A percentile compares a stretch with the other conserved stretches of the same genome.
These are phyloP conservation scores for Luvunga scandens DNA, from an alignment of 345 rosid species.

Conservation along the genomic window DNA sequence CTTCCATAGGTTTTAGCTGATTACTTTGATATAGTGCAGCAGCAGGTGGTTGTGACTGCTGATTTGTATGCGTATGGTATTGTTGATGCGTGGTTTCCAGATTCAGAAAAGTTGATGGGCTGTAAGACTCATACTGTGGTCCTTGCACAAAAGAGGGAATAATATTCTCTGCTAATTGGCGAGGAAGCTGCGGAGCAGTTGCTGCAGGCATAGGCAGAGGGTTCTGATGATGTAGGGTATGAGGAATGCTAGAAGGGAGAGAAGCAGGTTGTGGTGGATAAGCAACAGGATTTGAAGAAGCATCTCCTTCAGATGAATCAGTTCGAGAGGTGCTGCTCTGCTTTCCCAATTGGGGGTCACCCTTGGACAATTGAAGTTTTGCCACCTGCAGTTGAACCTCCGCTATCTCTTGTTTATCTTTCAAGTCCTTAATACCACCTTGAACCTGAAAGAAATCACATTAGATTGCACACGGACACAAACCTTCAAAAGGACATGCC, in stretches of 20 bases:
- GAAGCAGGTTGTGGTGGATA: slow-evolving; percentile 20
- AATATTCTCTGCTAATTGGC: slow-evolving; percentile 17
- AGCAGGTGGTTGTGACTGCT: slow-evolving; percentile 21
- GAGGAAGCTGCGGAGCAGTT: slow-evolving; percentile 30
- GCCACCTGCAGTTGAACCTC: slow-evolving; percentile 37
- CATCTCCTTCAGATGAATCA: slow-evolving; percentile 17
- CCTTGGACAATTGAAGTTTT: slow-evolving; percentile 34
- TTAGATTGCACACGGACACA: not conserved
- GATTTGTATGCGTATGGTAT: slow-evolving; percentile 11
- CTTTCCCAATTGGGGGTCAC: slow-evolving; percentile 19
- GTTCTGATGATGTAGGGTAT: slow-evolving; percentile 18
- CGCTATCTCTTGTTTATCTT: slow-evolving; percentile 62
- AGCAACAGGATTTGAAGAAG: slow-evolving; percentile 8
- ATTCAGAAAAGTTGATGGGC: slow-evolving; percentile 5
- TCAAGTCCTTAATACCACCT: slow-evolving; percentile 42
- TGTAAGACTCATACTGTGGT: slow-evolving; percentile 16
- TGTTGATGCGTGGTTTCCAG: slow-evolving; percentile 14
- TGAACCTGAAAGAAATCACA: slow-evolving; percentile 36
- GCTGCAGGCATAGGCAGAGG: slow-evolving; percentile 20
- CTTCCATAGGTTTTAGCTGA: slow-evolving; percentile 5
- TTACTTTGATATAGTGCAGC: slow-evolving; percentile 19
- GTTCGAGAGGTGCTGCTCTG: slow-evolving; percentile 26
- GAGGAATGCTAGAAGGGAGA: slow-evolving; percentile 12
- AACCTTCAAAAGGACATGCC: not conserved
- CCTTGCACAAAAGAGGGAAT: slow-evolving; percentile 14